Base-by-base conservation (phyloP, 257 asterid genomes). In the Coffea canephora region DNA sequence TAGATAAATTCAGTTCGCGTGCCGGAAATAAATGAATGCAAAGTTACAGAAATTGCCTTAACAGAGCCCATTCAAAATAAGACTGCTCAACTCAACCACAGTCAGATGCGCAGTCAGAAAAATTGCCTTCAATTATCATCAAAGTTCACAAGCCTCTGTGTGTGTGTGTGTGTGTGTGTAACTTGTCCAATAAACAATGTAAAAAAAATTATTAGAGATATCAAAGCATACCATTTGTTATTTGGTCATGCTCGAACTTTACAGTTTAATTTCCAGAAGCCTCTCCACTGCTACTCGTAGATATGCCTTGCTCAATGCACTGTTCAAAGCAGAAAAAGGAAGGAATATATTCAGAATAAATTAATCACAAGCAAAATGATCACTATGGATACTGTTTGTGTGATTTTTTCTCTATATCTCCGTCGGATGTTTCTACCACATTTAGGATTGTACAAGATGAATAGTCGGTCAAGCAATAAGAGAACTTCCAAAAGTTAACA, bases 261-360 rank as follows among this genome's bases (percentile, higher is more conserved):
- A 23, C n/a, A 57, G 46, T 55, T 43, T 80, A 80, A 74, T 80
- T 59, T 54, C 83, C 83, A 74, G 76, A 78, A 68, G 78, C 27
- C 77, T 82, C 84, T 77, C 45, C 78, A 83, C 72, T 71, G 76
- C 78, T 85, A 78, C 81, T 80, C 55, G 74, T 55, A 59, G 91
- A 45, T 90, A 82, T 57, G 91, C 95, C 93, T 80, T 93, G 93
- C 89, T 93, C 97, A 39, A 91, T 91, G 86, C 95, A 87, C 97
- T 93, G 89, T 36, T 72, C 54, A 74, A 64, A 81, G 77, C 68
- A 79, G 49, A 72, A 72, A 74, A 71, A 54, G 68, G 4, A 57
- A 45, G 36, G 49, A 74, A 36, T 46, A 78, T 13, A 14, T 8
- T 27, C 7, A 62, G 46, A 72, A 62, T 55, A 31, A 52, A 62